These are phyloP conservation scores for Breviolum minutum DNA, from an alignment of 73 alveolate species.

Conservation along the genomic window DNA sequence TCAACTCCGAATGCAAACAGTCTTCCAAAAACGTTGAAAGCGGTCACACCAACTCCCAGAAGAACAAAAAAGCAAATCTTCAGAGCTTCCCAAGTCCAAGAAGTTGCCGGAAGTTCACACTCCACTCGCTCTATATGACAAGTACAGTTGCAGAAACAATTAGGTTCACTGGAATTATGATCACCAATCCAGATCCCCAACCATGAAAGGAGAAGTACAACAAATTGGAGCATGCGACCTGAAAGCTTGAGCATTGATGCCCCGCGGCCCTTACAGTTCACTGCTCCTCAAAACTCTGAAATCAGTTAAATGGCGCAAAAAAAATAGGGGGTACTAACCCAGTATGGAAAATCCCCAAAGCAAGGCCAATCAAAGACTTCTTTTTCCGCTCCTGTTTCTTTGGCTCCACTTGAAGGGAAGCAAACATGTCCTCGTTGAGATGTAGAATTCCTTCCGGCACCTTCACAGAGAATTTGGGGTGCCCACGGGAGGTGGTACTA, in stretches of 20 bases:
- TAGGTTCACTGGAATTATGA: neutral
- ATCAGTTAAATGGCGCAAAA: neutral
- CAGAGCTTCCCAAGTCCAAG: neutral
- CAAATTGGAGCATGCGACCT: neutral
- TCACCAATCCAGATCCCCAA: neutral
- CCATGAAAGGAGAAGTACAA: neutral
- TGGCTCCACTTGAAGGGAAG: neutral
- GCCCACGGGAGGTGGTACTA: too few relatives aligned
- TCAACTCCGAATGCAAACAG: neutral
- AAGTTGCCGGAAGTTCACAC: neutral
- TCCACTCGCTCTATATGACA: neutral
- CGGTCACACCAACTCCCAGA: neutral
- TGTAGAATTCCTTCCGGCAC: neutral
- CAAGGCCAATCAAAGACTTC: too few relatives aligned
- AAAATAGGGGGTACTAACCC: too few relatives aligned
- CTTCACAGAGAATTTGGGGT: neutral
- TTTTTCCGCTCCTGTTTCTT: neutral
- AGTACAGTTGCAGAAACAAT: neutral
- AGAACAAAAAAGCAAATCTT: neutral
- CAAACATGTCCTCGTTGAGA: neutral
- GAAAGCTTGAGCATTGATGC: neutral
- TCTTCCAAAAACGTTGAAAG: neutral
- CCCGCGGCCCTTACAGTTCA: constrained; percentile 26
- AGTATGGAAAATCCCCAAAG: too few relatives aligned
- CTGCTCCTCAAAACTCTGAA: neutral